Base-by-base conservation (phyloP, 1,284 basidiomycete species). In the Marasmius tenuissimus region DNA sequence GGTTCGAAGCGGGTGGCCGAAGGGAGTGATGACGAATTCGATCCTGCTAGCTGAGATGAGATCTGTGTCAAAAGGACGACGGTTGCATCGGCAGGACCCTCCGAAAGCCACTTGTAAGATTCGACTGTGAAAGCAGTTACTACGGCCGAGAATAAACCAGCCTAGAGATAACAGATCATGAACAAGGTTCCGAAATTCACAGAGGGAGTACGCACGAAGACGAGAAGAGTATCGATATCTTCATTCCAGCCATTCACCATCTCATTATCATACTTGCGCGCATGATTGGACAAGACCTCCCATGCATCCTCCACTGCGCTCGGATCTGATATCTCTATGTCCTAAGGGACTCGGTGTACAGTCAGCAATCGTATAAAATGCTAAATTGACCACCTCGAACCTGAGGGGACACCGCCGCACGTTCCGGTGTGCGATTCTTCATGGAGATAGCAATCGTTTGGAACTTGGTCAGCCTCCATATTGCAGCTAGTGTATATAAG, bases 51-150 rank as follows among this genome's bases (percentile, higher is more conserved):
- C 33, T 57, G 55, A 8, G 40, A 27, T 22, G 55, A 57, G 1
- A 61, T 61, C 9, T 54, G 59, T 10, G 18, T 16, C 18, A 49
- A 27, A 18, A 49, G 47, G 6, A 33, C 18, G 12, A 18, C 53
- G 4, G 52, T 33, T 6, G 45, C 34, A 20, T 55, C 39, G 8
- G 38, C 40, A 16, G 52, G 53, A 16, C 56, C 53, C n/a, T 56
- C 52, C 27, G 22, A 33, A n/a, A 61, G 40, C 51, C 38, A 56
- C 45, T 61, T 27, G 47, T 61, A 61, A 12, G 35, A 39, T 49
- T 61, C 59, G 18, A 57, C 56, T 33, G 53, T 47, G 33, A 61
- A 61, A 14, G 52, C 59, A 11, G 52, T 56, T 4, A 55, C n/a
- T 12, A 55, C 52, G 6, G 50, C 59, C 14, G 59, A 61, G 45